Percentiles rank a stretch among this genome's conserved stretches.
Conservation (phyloP, 2,329 filamentous ascomycete genomes). For the Venturia pyrina region DNA sequence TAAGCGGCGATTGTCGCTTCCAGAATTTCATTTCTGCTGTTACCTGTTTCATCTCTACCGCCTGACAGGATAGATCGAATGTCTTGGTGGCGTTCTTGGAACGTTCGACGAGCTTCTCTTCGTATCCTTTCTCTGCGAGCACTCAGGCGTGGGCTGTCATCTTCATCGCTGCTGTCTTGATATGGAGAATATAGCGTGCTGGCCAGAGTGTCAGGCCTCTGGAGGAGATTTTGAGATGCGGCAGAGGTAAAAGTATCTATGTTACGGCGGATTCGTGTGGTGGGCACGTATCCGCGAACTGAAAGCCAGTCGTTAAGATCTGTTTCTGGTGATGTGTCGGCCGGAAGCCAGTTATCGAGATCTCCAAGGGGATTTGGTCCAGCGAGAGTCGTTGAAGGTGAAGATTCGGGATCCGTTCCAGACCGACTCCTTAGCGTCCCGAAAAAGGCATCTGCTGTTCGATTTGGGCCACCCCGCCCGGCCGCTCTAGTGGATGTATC, state of each 20-base stretch:
- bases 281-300: not conserved
- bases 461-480: not conserved
- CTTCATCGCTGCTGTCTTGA: not conserved
- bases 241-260: not conserved
- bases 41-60: not conserved
- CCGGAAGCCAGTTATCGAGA: not conserved
- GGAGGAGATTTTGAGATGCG: not conserved
- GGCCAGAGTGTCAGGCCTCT: not conserved
- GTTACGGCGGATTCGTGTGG: not conserved
- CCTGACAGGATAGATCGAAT: not conserved
- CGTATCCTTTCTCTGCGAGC: not conserved
- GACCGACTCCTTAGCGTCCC: not conserved
- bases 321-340: not conserved
- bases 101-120: not conserved
- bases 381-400: not conserved
- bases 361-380: not conserved
- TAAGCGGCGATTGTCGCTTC: not conserved
- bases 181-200: not conserved
- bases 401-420: not conserved
- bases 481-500: not conserved
- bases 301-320: not conserved
- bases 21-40: not conserved
- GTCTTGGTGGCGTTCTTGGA: not conserved
- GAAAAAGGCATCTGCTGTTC: not conserved
- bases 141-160: not conserved